Base-by-base conservation (phyloP, 768 basidiomycete species). In the Pleurotus tuber-regium region DNA sequence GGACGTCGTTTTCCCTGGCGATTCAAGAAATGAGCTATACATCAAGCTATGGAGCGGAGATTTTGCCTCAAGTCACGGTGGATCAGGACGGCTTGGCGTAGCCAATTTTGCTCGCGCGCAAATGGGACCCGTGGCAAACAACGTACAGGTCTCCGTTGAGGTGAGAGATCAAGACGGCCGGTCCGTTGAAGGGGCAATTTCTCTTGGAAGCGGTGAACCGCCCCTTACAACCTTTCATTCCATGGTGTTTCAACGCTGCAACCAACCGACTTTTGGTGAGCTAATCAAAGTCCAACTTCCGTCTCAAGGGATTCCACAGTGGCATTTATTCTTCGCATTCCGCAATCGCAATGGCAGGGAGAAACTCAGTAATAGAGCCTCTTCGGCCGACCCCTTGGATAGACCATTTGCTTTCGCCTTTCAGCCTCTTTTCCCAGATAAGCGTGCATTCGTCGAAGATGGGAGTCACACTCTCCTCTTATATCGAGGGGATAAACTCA, bases 311-410 rank as follows among this genome's bases (percentile, higher is more conserved):
- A 76, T 86, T 31, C 83, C 85, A 2, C 77, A 83, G 35, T 94
- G 90, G 83, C 96, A 98, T 63, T 70, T 98, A 11, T 98, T 96
- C 77, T 90, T 98, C 71, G 92, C 92, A 0, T 95, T 98, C 69
- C 83, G 90, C 33, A 86, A 92, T 62, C 86, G 87, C 30, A 71
- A 70, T 38, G 77, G 76, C 10, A 68, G 73, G 40, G 77, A 82
- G 43, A 78, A 79, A 23, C 29, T 58, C 38, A 65, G 67, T 12
- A 60, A 65, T 50, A 75, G 70, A 31, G 68, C 40, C 50, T 59
- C 28, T 59, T 18, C 62, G 36, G 50, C 60, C 3, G 84, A 82
- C 24, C 61, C 60, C 2, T 62, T 70, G 2, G 93, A 95, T 39
- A 78, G 80, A 24, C 88, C 92, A 0, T 98, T 95, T 59, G 96